Evolutionary conservation across 1,139 yeast species (phyloP).

Genomic region (Blastobotrys aristatus): DNA sequence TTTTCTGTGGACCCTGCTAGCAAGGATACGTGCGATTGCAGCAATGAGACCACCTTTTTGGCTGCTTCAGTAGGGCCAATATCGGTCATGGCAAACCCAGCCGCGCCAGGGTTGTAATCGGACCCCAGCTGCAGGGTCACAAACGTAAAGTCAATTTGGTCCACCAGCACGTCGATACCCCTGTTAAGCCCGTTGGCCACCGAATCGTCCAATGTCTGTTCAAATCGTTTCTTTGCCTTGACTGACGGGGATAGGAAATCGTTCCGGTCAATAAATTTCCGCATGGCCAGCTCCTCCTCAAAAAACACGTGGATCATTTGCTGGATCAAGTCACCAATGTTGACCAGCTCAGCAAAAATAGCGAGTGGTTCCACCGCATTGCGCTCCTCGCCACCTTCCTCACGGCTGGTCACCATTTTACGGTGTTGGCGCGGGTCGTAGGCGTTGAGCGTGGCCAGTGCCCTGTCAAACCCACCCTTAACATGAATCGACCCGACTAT

Average conservation of each 20-base stretch:
- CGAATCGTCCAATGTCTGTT: constrained; percentile 72
- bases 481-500: constrained; percentile 69
- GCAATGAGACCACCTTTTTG: constrained; percentile 50
- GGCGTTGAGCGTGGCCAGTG: constrained; percentile 59
- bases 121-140: constrained; percentile 49
- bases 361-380: constrained; percentile 69
- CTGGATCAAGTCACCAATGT: constrained; percentile 85
- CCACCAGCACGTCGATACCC: constrained; percentile 82
- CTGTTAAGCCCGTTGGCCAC: constrained; percentile 91
- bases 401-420: constrained; percentile 23
- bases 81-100: constrained; percentile 15
- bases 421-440: constrained; percentile 61
- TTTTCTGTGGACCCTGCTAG: constrained; percentile 83
- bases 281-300: constrained; percentile 69
- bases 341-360: constrained; percentile 82
- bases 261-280: constrained; percentile 59
- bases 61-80: constrained; percentile 77
- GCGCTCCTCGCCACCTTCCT: constrained; percentile 22
- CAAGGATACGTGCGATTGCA: constrained; percentile 69
- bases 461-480: constrained; percentile 76
- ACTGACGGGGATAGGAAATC: constrained; percentile 78
- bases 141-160: constrained; percentile 59
- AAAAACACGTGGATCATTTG: constrained; percentile 92
- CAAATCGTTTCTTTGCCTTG: constrained; percentile 75
- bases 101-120: constrained; percentile 43